phyloP scores from a whole-genome alignment of 192 early-diverging fungal genomes.

The Dissophora globulifera region DNA sequence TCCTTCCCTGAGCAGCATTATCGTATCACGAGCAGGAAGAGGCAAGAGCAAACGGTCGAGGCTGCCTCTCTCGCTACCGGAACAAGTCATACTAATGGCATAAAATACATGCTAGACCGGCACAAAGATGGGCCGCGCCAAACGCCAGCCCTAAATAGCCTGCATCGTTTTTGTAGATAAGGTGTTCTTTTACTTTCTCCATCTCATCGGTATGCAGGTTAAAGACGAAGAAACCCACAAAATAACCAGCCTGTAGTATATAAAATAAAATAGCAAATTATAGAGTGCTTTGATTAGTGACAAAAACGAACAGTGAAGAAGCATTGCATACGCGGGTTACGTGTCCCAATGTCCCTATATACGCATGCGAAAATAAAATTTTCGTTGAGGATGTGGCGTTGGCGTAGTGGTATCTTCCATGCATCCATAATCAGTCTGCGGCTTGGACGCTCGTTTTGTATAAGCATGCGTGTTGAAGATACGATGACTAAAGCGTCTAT shows the following conservation, averaged over 20 bases:
- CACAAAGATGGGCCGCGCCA: slow-evolving; percentile 15
- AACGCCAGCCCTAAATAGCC: neutral
- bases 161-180: neutral
- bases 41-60: slow-evolving; percentile 36
- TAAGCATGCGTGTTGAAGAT: no score
- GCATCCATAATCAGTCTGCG: no score
- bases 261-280: neutral
- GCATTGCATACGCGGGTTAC: no score
- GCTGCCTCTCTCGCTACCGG: slow-evolving; percentile 43
- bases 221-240: no score
- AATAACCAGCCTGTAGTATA: neutral
- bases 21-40: slow-evolving; percentile 36
- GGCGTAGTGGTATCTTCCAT: no score
- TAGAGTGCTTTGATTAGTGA: neutral
- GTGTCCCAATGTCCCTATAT: no score
- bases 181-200: neutral
- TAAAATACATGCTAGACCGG: neutral
- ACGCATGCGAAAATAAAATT: no score
- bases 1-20: slow-evolving; percentile 19
- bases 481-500: no score
- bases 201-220: no score
- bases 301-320: no score
- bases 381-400: no score
- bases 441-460: no score
- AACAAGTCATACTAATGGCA: slow-evolving; percentile 38